phyloP scores from a whole-genome alignment of 2,329 filamentous ascomycete genomes.

The Bisporella sp. region DNA sequence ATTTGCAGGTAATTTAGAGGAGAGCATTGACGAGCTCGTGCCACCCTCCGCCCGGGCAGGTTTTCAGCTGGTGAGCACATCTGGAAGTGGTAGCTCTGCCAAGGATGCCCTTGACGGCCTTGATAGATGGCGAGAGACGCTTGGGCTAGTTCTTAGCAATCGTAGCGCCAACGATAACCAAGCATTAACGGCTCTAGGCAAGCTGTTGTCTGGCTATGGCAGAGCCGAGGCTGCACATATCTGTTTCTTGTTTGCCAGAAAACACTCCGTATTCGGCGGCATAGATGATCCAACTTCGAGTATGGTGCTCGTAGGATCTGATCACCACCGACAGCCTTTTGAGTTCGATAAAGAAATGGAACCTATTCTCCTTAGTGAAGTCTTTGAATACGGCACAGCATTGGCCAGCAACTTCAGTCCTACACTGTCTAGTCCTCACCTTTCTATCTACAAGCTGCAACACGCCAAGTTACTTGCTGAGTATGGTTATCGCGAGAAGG shows the following conservation, averaged over 20 bases:
- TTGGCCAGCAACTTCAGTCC: slow-evolving; percentile 53
- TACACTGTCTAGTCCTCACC: slow-evolving; percentile 62
- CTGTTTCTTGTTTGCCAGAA: slow-evolving; percentile 82
- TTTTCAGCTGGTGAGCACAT: slow-evolving; percentile 81
- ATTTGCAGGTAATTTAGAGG: slow-evolving; percentile 87
- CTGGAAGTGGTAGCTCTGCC: slow-evolving; percentile 49
- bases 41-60: slow-evolving; percentile 87
- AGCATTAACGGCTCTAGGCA: slow-evolving; percentile 74
- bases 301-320: slow-evolving; percentile 78
- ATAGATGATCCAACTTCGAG: slow-evolving; percentile 72
- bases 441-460: slow-evolving; percentile 86
- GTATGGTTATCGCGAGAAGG: slow-evolving; percentile 72
- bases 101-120: slow-evolving; percentile 77
- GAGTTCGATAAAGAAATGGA: slow-evolving; percentile 77
- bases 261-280: slow-evolving; percentile 66
- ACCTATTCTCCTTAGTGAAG: slow-evolving; percentile 86
- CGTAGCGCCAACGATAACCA: slow-evolving; percentile 72
- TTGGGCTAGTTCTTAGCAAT: slow-evolving; percentile 81
- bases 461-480: slow-evolving; percentile 82
- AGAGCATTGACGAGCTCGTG: slow-evolving; percentile 92
- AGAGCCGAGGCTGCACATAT: slow-evolving; percentile 87
- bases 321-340: slow-evolving; percentile 65
- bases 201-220: slow-evolving; percentile 76
- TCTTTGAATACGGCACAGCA: slow-evolving; percentile 85
- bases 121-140: slow-evolving; percentile 89